Evolutionary conservation across 345 rosid species (phyloP), one percentile per base, ranked within the genome.

Genomic region (Euphorbia lathyris): DNA sequence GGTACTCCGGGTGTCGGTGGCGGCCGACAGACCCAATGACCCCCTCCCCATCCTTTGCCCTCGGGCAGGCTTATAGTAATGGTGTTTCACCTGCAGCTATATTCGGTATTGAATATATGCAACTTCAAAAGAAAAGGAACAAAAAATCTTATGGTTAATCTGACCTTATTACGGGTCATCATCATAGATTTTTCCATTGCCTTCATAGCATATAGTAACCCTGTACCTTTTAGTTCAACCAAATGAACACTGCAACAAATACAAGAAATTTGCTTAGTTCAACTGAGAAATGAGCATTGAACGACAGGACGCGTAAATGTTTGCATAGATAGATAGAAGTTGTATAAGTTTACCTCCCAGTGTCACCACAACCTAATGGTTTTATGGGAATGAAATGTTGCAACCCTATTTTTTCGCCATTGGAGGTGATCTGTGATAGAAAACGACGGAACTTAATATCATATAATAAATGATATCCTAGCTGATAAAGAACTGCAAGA

Each of bases 351-450:
- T 84, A 95, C 99, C 99, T 91, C 81, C 99, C 97, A 68, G 99
- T 90, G 80, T 95, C 99, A 70, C 99, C 99, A 50, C 93, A 88
- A 16, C 99, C 99, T 74, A 95, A 74, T 3, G 99, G 99, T 82
- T 82, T 95, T 75, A 92, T 78, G 50, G 99, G 99, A 82, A 86
- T 90, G 80, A 95, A 95, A 85, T 95, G 96, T 69, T 84, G 86
- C 26, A 95, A 77, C 42, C 97, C 93, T 65, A 92, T 85, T 71
- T 73, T 83, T 77, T 82, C 97, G 66, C 91, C 97, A 12, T 52
- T 47, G 5, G 86, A 86, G 74, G 89, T 87, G 80, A 95, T 84
- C 99, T 95, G 66, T 27, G 13, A 68, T 9, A 74, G 67, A 11
- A 67, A 48, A 55, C 72, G 13, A 56, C 43, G 14, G 22, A 29